Evolutionary conservation across 148 eudicot genomes (phyloP).

Genomic region (Diospyros kaki): DNA sequence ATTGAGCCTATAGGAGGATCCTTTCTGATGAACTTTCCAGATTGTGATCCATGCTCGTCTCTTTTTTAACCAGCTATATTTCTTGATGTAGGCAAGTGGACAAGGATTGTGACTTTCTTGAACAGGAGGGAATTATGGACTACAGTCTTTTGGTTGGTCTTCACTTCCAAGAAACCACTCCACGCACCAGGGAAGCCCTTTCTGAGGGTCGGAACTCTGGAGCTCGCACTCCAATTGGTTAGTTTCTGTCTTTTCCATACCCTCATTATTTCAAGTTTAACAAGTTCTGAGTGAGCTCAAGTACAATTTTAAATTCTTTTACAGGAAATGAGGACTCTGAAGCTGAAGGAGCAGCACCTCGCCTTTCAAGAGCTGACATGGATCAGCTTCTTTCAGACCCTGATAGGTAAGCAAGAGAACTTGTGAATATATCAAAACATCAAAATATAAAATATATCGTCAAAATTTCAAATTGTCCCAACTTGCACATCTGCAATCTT

Average conservation of each 20-base stretch:
- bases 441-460: too few relatives aligned
- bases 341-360: constrained; percentile 36
- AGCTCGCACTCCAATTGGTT: constrained; percentile 14
- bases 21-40: background rate
- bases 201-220: constrained; percentile 16
- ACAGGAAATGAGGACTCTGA: constrained; percentile 38
- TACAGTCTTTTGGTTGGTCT: constrained; percentile 69
- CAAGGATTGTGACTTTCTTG: constrained; percentile 69
- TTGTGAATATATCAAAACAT: background rate
- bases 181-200: constrained; percentile 21
- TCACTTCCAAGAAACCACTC: constrained; percentile 47
- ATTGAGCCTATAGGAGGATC: too few relatives aligned
- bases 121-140: constrained; percentile 74
- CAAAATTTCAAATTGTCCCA: too few relatives aligned
- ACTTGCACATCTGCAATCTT: too few relatives aligned
- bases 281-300: background rate
- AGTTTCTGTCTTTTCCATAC: background rate
- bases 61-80: background rate
- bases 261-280: background rate
- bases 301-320: constrained; percentile 1
- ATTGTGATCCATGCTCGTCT: background rate
- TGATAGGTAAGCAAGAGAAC: constrained; percentile 30
- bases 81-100: constrained; percentile 65
- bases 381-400: constrained; percentile 42
- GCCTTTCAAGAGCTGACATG: constrained; percentile 41